Conservation (phyloP, 2,329 filamentous ascomycete genomes). For the Hypoxylon sp. region DNA sequence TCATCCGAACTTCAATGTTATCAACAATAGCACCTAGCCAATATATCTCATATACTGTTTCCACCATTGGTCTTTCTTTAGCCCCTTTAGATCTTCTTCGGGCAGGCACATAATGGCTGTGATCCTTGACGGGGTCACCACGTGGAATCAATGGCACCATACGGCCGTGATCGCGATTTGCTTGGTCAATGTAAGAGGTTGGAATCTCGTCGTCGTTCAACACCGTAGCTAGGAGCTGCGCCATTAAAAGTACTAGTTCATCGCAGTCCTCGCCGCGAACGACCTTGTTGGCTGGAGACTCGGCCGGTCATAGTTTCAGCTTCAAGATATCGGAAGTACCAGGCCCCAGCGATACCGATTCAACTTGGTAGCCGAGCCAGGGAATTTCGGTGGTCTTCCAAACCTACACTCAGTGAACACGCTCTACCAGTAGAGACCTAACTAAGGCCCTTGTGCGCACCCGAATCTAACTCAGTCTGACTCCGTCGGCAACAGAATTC, state of each 20-base stretch:
- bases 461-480: background rate
- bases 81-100: background rate
- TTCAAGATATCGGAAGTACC: conserved; percentile 35
- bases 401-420: background rate
- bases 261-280: conserved; percentile 44
- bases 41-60: conserved; percentile 1
- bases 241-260: conserved; percentile 37
- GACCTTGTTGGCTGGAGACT: conserved; percentile 33
- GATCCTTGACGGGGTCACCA: conserved; percentile 26
- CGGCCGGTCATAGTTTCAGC: conserved; percentile 36
- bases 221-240: conserved; percentile 42
- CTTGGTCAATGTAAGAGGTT: conserved; percentile 38
- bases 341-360: conserved; percentile 15
- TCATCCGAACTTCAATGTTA: too few species aligned
- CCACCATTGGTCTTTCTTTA: background rate
- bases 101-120: conserved; percentile 8
- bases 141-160: conserved; percentile 44
- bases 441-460: background rate
- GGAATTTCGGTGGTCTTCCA: conserved; percentile 41
- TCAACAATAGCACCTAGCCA: background rate
- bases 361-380: conserved; percentile 47
- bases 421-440: background rate
- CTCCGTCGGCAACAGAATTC: background rate
- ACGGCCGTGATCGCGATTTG: conserved; percentile 45
- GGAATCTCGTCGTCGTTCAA: conserved; percentile 37